Evolutionary conservation across 1,284 basidiomycete species (phyloP).

Genomic region (Blastosporella zonata): DNA sequence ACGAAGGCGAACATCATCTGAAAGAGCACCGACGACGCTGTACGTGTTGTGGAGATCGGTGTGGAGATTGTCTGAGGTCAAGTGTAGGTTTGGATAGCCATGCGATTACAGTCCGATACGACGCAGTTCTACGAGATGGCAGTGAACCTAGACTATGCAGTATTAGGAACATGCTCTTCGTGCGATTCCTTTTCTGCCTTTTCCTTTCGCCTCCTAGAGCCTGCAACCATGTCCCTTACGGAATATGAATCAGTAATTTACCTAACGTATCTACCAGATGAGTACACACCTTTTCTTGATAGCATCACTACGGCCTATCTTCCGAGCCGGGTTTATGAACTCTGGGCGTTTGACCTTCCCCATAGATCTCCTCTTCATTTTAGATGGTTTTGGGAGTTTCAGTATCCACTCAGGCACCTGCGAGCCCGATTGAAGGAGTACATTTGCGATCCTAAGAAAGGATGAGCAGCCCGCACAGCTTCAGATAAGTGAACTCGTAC

Average conservation of each 20-base stretch:
- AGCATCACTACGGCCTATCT: slow-evolving; percentile 68
- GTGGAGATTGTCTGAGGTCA: too few relatives aligned
- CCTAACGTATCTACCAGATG: slow-evolving; percentile 4
- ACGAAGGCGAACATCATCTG: too few relatives aligned
- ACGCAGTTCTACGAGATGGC: too few relatives aligned
- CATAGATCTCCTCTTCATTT: slow-evolving; percentile 84
- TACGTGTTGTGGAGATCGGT: too few relatives aligned
- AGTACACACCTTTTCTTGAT: slow-evolving; percentile 64
- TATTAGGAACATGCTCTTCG: not conserved
- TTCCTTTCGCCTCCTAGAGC: slow-evolving; percentile 59
- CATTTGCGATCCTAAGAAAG: slow-evolving; percentile 81
- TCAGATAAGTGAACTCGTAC: slow-evolving; percentile 40
- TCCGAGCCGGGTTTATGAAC: slow-evolving; percentile 69
- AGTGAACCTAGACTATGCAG: not conserved
- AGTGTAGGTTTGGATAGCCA: too few relatives aligned
- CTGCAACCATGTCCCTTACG: slow-evolving; percentile 69
- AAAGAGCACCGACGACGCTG: too few relatives aligned
- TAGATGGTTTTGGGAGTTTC: slow-evolving; percentile 83
- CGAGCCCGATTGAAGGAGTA: slow-evolving; percentile 88
- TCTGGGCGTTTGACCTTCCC: slow-evolving; percentile 82
- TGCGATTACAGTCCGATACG: too few relatives aligned
- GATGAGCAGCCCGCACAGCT: slow-evolving; percentile 9
- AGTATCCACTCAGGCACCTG: slow-evolving; percentile 89
- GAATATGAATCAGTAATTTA: slow-evolving; percentile 3
- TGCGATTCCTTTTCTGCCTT: slow-evolving; percentile 23